Evolutionary conservation across 768 basidiomycete genomes (phyloP).

Genomic region (Cubamyces sp.): DNA sequence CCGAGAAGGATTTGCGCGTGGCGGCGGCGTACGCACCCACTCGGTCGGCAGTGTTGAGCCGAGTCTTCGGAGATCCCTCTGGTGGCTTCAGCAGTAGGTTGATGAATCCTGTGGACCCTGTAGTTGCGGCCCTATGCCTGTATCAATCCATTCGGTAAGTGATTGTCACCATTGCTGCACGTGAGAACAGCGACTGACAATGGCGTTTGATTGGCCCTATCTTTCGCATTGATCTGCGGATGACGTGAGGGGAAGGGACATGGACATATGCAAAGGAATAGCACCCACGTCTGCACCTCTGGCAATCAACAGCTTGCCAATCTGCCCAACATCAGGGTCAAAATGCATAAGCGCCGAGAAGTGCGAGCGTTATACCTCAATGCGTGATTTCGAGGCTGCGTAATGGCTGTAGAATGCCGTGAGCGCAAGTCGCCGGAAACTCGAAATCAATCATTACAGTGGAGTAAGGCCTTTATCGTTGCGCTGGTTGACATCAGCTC

Average conservation of each 20-base stretch:
- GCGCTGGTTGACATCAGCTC: slow-evolving; percentile 77
- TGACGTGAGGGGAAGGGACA: slow-evolving; percentile 33
- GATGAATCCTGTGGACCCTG: slow-evolving; percentile 90
- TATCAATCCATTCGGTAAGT: slow-evolving; percentile 2
- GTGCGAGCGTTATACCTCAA: slow-evolving; percentile 55
- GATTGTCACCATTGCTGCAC: no score
- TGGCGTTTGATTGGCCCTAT: slow-evolving; percentile 91
- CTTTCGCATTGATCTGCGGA: slow-evolving; percentile 86
- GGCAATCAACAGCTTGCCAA: slow-evolving; percentile 82
- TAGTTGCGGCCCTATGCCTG: slow-evolving; percentile 96
- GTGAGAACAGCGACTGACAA: slow-evolving; percentile 54
- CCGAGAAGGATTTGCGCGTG: slow-evolving; percentile 1
- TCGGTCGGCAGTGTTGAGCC: slow-evolving; percentile 86
- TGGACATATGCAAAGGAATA: slow-evolving; percentile 37
- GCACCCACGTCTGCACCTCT: slow-evolving; percentile 88
- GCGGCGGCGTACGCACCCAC: slow-evolving; percentile 49
- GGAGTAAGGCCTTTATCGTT: slow-evolving; percentile 86
- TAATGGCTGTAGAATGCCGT: slow-evolving; percentile 66
- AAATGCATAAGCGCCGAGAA: neutral
- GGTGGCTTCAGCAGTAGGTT: slow-evolving; percentile 84
- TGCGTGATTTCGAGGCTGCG: slow-evolving; percentile 88
- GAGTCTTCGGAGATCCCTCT: slow-evolving; percentile 71
- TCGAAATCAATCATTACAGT: slow-evolving; percentile 57
- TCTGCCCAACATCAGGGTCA: slow-evolving; percentile 49
- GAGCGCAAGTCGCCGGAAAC: slow-evolving; percentile 15